phyloP scores from a whole-genome alignment of 2,329 filamentous ascomycete genomes.

The Talaromyces marneffei region DNA sequence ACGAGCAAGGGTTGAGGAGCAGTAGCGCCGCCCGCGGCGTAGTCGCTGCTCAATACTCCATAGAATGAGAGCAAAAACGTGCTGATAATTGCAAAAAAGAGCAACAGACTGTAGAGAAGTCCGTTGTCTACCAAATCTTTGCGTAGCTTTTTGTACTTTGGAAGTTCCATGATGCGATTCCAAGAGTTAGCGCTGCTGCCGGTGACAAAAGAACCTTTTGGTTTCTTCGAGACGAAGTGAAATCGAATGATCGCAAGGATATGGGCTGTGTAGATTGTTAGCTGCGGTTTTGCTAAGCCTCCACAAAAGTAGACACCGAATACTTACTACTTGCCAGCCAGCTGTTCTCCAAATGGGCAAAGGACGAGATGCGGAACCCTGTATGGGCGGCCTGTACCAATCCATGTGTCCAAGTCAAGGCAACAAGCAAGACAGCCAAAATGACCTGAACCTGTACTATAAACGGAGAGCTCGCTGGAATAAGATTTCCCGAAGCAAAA shows the following conservation, averaged over 20 bases:
- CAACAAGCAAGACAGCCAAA: slow-evolving; percentile 15
- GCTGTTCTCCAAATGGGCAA: slow-evolving; percentile 25
- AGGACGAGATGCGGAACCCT: slow-evolving; percentile 20
- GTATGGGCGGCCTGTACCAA: slow-evolving; percentile 20
- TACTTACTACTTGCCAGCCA: slow-evolving; percentile 25
- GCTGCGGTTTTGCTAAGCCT: background rate
- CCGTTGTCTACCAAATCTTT: background rate
- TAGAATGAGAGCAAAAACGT: background rate
- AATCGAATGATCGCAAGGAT: slow-evolving; percentile 21
- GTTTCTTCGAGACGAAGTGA: slow-evolving; percentile 21
- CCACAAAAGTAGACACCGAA: background rate
- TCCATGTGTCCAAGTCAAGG: slow-evolving; percentile 20
- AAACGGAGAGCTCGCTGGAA: slow-evolving; percentile 13
- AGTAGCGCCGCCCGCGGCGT: background rate
- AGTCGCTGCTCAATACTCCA: background rate
- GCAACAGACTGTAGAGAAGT: background rate
- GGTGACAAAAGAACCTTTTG: slow-evolving; percentile 27
- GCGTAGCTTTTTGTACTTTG: background rate
- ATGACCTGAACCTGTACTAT: slow-evolving; percentile 15
- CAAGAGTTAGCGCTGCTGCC: slow-evolving; percentile 25
- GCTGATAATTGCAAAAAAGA: background rate
- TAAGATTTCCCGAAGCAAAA: slow-evolving; percentile 16
- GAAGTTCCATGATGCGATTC: slow-evolving; percentile 14
- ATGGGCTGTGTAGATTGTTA: slow-evolving; percentile 16
- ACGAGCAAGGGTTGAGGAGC: background rate